phyloP scores from a whole-genome alignment of 345 rosid species.

The Punica granatum region DNA sequence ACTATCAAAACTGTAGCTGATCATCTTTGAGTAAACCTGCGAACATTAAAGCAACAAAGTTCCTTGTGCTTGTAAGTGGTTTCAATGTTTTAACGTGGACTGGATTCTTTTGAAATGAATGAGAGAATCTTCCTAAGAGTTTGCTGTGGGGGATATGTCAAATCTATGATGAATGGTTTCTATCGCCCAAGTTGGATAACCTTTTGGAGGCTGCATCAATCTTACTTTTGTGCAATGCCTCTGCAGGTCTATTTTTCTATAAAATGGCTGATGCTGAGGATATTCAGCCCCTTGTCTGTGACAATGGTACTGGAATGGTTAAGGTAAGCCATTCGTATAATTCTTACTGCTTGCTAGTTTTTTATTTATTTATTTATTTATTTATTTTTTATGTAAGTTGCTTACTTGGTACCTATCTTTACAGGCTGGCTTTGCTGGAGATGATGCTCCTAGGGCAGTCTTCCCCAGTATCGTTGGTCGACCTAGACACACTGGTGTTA shows the following conservation, averaged over 20 bases:
- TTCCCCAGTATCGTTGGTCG: slow-evolving; percentile 66
- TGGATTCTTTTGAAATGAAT: no score
- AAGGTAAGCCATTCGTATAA: slow-evolving; percentile 32
- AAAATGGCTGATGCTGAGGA: slow-evolving; percentile 94
- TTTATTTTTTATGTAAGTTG: not conserved
- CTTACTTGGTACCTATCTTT: not conserved
- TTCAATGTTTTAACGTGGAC: no score
- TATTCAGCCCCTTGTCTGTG: slow-evolving; percentile 73
- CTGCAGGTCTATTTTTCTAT: slow-evolving; percentile 15
- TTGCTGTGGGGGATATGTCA: no score
- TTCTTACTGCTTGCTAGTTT: no score
- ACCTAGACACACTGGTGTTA: slow-evolving; percentile 70
- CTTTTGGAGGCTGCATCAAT: not conserved
- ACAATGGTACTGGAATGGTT: slow-evolving; percentile 77
- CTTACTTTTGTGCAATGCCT: not conserved
- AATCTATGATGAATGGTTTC: no score
- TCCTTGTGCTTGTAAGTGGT: no score
- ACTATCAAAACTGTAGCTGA: no score
- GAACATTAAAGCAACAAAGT: no score
- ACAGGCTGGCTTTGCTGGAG: slow-evolving; percentile 71
- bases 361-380: no score
- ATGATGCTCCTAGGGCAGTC: slow-evolving; percentile 66
- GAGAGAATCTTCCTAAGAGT: no score
- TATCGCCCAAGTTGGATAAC: not conserved
- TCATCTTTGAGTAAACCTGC: no score